Conservation (phyloP, 495 filamentous ascomycete genomes). For the Neurospora terricola region DNA sequence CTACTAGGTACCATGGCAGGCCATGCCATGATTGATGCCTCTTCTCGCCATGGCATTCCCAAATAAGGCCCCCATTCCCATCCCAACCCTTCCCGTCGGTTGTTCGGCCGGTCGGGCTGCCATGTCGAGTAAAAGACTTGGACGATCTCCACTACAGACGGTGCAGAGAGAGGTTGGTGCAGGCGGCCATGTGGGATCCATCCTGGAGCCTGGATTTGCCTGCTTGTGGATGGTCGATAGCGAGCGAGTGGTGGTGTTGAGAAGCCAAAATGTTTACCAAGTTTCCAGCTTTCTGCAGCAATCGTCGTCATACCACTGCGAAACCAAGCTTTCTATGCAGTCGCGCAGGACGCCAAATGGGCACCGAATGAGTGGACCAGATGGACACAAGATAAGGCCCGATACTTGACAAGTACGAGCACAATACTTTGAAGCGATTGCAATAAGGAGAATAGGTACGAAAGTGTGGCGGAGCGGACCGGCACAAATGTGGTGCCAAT, state of each 20-base stretch:
- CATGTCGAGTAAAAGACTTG: not conserved
- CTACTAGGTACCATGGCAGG: not conserved
- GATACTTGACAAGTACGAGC: constrained; percentile 2
- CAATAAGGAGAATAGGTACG: constrained; percentile 10
- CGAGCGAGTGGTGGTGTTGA: not conserved
- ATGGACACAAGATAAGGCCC: not conserved
- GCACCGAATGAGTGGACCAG: not conserved
- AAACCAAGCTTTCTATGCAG: constrained; percentile 4
- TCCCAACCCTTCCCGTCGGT: not conserved
- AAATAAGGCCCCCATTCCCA: not conserved
- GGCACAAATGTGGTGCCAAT: constrained; percentile 13
- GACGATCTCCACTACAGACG: not conserved
- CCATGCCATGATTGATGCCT: not conserved
- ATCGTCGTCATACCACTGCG: not conserved
- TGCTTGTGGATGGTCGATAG: not conserved
- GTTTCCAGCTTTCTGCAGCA: not conserved
- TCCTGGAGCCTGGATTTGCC: not conserved
- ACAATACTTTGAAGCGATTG: constrained; percentile 6
- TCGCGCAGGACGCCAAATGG: not conserved
- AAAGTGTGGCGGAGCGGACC: constrained; percentile 13
- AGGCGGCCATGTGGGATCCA: not conserved
- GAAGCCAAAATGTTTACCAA: not conserved
- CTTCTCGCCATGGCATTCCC: not conserved
- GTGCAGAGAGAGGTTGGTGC: not conserved
- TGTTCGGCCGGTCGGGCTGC: not conserved